Conservation (phyloP, 768 basidiomycete species). For the Suillus subalutaceus region DNA sequence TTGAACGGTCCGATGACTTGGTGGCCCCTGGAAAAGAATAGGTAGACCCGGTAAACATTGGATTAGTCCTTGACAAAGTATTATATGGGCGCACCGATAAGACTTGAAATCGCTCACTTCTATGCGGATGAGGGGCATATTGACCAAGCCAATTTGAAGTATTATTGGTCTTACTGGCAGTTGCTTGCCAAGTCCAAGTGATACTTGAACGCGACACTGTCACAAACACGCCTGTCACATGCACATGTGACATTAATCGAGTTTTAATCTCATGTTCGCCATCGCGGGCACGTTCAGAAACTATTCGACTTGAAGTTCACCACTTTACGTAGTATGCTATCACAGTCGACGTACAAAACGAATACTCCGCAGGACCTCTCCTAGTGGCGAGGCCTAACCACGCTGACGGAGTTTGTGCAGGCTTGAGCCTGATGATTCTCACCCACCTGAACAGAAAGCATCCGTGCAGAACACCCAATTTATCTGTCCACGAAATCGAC, state of each 20-base stretch:
- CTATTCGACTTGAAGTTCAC: neutral
- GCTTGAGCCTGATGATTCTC: too few relatives aligned
- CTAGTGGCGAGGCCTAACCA: neutral
- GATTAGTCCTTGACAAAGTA: neutral
- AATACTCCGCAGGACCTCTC: neutral
- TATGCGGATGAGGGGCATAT: constrained; percentile 82
- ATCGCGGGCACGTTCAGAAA: neutral
- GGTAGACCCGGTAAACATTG: constrained; percentile 8
- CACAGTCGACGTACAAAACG: neutral
- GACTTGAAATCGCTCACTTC: constrained; percentile 98
- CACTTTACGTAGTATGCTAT: neutral
- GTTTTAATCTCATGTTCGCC: neutral
- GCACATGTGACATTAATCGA: neutral
- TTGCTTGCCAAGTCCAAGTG: neutral
- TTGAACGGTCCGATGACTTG: constrained; percentile 90
- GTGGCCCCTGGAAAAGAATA: constrained; percentile 54
- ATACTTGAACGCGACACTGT: neutral
- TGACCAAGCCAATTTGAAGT: neutral
- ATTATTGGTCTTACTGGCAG: neutral
- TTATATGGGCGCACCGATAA: constrained; percentile 58
- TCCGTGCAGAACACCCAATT: too few relatives aligned
- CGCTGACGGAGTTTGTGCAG: too few relatives aligned
- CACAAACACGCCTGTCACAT: constrained; percentile 6
- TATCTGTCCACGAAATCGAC: too few relatives aligned
- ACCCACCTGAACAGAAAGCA: too few relatives aligned